Conservation (phyloP, 805 yeast species). For the Isabelozyma rhagii region DNA sequence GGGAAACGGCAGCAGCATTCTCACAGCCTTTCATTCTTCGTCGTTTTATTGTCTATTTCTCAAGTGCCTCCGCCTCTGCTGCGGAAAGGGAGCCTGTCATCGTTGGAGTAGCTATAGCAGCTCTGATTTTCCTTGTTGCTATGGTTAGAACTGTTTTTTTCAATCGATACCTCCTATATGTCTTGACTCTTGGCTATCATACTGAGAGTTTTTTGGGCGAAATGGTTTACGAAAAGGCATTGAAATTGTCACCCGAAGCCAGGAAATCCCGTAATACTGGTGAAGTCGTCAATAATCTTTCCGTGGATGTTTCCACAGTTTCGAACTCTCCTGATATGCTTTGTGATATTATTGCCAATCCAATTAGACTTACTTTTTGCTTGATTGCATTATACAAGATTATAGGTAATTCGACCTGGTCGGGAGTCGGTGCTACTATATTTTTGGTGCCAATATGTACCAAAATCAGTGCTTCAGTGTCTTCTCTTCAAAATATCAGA, state of each 20-base stretch:
- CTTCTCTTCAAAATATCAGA: slow-evolving; percentile 19
- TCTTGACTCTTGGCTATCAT: slow-evolving; percentile 10
- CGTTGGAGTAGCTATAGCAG: slow-evolving; percentile 22
- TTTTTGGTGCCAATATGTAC: slow-evolving; percentile 31
- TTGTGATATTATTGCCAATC: slow-evolving; percentile 16
- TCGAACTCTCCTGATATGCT: slow-evolving; percentile 11
- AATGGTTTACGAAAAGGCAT: slow-evolving; percentile 25
- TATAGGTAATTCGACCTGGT: slow-evolving; percentile 33
- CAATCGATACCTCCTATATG: slow-evolving; percentile 15
- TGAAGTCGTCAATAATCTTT: slow-evolving; percentile 30
- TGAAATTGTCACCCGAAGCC: slow-evolving; percentile 27
- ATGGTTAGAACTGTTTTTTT: slow-evolving; percentile 18
- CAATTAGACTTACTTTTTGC: slow-evolving; percentile 21
- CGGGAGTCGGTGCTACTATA: slow-evolving; percentile 29
- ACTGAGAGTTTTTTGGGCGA: slow-evolving; percentile 19
- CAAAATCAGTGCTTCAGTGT: slow-evolving; percentile 21
- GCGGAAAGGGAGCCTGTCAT: slow-evolving; percentile 17
- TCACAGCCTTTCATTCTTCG: slow-evolving; percentile 29
- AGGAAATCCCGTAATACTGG: slow-evolving; percentile 30
- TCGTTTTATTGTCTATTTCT: slow-evolving; percentile 24
- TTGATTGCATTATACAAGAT: slow-evolving; percentile 30
- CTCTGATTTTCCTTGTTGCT: slow-evolving; percentile 21
- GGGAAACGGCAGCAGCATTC: slow-evolving; percentile 19
- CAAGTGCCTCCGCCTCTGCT: slow-evolving; percentile 4
- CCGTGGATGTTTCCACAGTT: slow-evolving; percentile 24